Evolutionary conservation across 441 rosid genomes (phyloP).

Genomic region (Flueggea neowawraea): DNA sequence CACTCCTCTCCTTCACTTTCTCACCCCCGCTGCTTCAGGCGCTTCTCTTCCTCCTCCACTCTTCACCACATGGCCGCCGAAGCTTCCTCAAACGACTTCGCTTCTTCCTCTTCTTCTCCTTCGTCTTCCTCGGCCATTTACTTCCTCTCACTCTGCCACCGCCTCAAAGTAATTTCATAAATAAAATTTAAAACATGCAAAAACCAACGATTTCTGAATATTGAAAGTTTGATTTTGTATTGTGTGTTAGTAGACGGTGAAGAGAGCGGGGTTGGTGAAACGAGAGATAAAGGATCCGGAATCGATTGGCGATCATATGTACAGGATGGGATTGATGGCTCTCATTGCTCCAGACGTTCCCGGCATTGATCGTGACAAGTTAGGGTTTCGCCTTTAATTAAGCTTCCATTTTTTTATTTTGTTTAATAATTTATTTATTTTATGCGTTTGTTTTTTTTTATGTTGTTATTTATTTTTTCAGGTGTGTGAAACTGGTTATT

Average conservation of each 20-base stretch:
- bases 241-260: slow-evolving; percentile 50
- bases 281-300: slow-evolving; percentile 75
- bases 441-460: background rate
- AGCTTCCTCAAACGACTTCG: slow-evolving; percentile 10
- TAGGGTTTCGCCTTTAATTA: slow-evolving; percentile 4
- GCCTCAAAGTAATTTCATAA: slow-evolving; percentile 57
- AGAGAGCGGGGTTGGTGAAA: slow-evolving; percentile 81
- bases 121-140: slow-evolving; percentile 70
- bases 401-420: background rate
- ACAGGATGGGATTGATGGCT: slow-evolving; percentile 91
- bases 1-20: slow-evolving; percentile 32
- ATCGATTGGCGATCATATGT: slow-evolving; percentile 91
- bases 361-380: slow-evolving; percentile 86
- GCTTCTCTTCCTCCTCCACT: slow-evolving; percentile 22
- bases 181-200: background rate
- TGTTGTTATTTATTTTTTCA: slow-evolving; percentile 24
- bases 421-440: background rate
- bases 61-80: slow-evolving; percentile 7
- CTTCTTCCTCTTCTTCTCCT: slow-evolving; percentile 14
- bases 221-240: background rate
- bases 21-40: slow-evolving; percentile 38
- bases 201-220: background rate
- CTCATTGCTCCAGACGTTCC: slow-evolving; percentile 75
- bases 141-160: slow-evolving; percentile 82
- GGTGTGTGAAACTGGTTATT: slow-evolving; percentile 93